Evolutionary conservation across 2,329 filamentous ascomycete genomes (phyloP).

Genomic region (Ceratocystis albifundus): DNA sequence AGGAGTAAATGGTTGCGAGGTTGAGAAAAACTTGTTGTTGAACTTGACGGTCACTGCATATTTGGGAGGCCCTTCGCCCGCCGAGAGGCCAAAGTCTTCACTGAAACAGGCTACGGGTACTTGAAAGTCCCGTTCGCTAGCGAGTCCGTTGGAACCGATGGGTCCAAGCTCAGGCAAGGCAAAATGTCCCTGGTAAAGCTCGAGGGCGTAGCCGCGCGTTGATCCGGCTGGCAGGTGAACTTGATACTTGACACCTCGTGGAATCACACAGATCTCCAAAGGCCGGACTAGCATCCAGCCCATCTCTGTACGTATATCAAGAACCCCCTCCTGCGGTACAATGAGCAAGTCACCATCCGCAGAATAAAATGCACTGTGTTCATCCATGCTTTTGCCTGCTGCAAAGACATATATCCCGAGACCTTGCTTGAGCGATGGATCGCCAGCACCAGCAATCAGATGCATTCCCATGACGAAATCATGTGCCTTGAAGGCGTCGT

Average conservation of each 20-base stretch:
- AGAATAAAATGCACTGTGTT: slow-evolving; percentile 62
- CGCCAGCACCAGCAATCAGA: slow-evolving; percentile 63
- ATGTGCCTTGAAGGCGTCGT: slow-evolving; percentile 42
- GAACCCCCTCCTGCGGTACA: slow-evolving; percentile 55
- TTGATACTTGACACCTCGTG: slow-evolving; percentile 56
- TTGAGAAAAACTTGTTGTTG: slow-evolving; percentile 54
- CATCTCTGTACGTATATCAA: slow-evolving; percentile 63
- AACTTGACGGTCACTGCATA: slow-evolving; percentile 53
- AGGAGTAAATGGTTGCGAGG: slow-evolving; percentile 56
- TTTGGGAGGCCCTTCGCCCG: slow-evolving; percentile 24
- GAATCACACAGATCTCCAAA: slow-evolving; percentile 61
- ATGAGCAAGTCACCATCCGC: slow-evolving; percentile 67
- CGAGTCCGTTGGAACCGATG: slow-evolving; percentile 56
- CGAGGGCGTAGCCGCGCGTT: slow-evolving; percentile 57
- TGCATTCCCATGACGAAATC: slow-evolving; percentile 47
- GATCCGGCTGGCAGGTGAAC: slow-evolving; percentile 48
- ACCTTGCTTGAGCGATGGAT: slow-evolving; percentile 62
- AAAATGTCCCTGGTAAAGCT: slow-evolving; percentile 58
- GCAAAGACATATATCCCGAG: slow-evolving; percentile 67
- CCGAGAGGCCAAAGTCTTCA: slow-evolving; percentile 39
- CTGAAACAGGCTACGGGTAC: slow-evolving; percentile 54
- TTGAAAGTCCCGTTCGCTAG: slow-evolving; percentile 61
- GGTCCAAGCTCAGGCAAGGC: slow-evolving; percentile 55
- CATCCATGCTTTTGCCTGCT: slow-evolving; percentile 59
- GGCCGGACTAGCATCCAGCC: slow-evolving; percentile 57